Evolutionary conservation across 257 asterid species (phyloP).

Genomic region (Solanum pinnatisectum): DNA sequence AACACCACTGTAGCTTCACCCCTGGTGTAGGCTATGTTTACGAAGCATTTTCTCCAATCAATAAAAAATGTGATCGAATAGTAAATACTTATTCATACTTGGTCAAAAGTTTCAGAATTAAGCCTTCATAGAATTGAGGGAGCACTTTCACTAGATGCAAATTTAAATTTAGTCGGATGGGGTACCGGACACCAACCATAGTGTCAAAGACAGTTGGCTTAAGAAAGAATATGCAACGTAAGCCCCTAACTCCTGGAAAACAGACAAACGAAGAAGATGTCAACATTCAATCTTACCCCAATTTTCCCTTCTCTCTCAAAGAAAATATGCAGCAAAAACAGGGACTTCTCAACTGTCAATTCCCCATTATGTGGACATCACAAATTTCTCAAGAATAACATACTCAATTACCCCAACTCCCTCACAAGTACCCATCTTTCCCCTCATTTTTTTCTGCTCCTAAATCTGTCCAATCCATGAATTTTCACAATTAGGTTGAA

Average conservation of each 20-base stretch:
- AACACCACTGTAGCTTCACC: too few relatives aligned
- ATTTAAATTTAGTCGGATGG: too few relatives aligned
- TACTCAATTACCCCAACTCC: background rate
- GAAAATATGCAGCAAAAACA: background rate
- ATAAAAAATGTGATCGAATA: too few relatives aligned
- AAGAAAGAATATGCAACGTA: background rate
- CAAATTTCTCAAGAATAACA: background rate
- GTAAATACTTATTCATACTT: too few relatives aligned
- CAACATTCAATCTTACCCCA: background rate
- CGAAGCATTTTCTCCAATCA: too few relatives aligned
- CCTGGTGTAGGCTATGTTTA: background rate
- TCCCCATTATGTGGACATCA: background rate
- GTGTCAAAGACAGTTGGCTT: background rate
- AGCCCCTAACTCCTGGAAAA: background rate
- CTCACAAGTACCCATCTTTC: background rate
- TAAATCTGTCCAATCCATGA: background rate
- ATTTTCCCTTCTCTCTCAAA: background rate
- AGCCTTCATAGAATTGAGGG: too few relatives aligned
- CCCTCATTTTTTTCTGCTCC: background rate
- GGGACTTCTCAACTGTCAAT: background rate
- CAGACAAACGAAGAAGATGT: background rate
- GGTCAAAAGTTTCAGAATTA: too few relatives aligned
- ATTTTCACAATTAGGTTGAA: constrained; percentile 48
- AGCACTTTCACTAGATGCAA: too few relatives aligned
- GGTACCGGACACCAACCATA: background rate